Evolutionary conservation across 805 yeast genomes (phyloP).

Genomic region (Zygotorulaspora sp.): DNA sequence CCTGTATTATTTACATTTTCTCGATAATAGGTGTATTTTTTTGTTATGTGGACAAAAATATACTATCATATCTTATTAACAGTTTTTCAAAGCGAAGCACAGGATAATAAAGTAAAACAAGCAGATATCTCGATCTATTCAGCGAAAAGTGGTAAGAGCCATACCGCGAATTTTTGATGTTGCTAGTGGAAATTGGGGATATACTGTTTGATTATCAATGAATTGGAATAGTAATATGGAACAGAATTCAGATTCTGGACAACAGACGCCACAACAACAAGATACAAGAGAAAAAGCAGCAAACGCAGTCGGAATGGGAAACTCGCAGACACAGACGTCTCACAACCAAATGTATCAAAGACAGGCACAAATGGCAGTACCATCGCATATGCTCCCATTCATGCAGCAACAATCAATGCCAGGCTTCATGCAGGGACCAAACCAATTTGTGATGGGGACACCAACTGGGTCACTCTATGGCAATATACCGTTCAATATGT

Average conservation of each 20-base stretch:
- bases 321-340: neutral
- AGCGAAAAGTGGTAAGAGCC: no score
- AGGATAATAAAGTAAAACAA: no score
- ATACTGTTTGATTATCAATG: no score
- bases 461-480: conserved; percentile 6
- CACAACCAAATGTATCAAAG: conserved; percentile 1
- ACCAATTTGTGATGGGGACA: conserved; percentile 8
- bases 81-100: no score
- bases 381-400: conserved; percentile 3
- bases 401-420: conserved; percentile 6
- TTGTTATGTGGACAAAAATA: no score
- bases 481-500: conserved; percentile 3
- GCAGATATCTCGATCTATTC: no score
- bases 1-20: no score
- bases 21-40: no score
- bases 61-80: no score
- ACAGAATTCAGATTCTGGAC: neutral
- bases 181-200: no score
- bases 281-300: neutral
- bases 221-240: conserved; percentile 1
- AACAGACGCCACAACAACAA: neutral
- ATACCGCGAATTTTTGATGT: no score
- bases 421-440: conserved; percentile 6
- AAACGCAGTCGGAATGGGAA: neutral
- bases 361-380: conserved; percentile 6